These are phyloP conservation scores for Acidiella bohemica DNA, from an alignment of 495 filamentous ascomycete genomes.

Conservation along the genomic window DNA sequence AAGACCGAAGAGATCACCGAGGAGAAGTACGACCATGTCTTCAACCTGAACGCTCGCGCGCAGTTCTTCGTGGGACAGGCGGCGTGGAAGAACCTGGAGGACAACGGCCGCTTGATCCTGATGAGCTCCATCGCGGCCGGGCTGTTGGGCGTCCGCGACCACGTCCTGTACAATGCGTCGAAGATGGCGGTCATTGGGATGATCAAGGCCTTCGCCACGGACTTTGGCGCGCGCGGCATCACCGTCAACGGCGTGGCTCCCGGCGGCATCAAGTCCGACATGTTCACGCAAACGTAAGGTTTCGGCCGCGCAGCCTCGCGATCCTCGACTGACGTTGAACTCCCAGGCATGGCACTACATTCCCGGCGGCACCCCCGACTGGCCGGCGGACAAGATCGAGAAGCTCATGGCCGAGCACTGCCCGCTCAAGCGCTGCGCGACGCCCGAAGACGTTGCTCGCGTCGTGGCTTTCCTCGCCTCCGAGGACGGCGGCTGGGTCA, in stretches of 20 bases:
- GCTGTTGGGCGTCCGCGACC: conserved; percentile 49
- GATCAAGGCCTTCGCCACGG: conserved; percentile 57
- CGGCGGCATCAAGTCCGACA: conserved; percentile 67
- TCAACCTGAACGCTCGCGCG: conserved; percentile 60
- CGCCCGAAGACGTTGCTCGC: conserved; percentile 45
- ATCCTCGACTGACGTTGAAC: too few relatives aligned
- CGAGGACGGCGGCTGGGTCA: conserved; percentile 48
- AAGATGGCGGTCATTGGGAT: conserved; percentile 74
- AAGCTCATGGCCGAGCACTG: conserved; percentile 31
- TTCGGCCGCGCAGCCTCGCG: too few relatives aligned
- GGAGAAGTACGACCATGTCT: conserved; percentile 62
- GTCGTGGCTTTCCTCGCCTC: conserved; percentile 43
- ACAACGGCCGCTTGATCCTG: conserved; percentile 54
- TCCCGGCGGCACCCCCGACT: conserved; percentile 30
- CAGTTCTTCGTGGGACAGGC: conserved; percentile 79
- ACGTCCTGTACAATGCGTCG: conserved; percentile 61
- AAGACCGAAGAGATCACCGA: conserved; percentile 55
- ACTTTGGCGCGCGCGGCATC: conserved; percentile 58
- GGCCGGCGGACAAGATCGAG: conserved; percentile 33
- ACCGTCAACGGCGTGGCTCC: conserved; percentile 68
- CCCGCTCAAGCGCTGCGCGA: conserved; percentile 41
- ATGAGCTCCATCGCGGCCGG: conserved; percentile 44
- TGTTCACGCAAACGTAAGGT: conserved; percentile 52
- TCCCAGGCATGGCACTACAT: conserved; percentile 49
- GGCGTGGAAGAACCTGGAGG: conserved; percentile 53